Percentiles rank a stretch among this genome's conserved stretches.
Evolutionary conservation across 208 protist genomes (phyloP).

Genomic region (Wallacemonas sp.): DNA sequence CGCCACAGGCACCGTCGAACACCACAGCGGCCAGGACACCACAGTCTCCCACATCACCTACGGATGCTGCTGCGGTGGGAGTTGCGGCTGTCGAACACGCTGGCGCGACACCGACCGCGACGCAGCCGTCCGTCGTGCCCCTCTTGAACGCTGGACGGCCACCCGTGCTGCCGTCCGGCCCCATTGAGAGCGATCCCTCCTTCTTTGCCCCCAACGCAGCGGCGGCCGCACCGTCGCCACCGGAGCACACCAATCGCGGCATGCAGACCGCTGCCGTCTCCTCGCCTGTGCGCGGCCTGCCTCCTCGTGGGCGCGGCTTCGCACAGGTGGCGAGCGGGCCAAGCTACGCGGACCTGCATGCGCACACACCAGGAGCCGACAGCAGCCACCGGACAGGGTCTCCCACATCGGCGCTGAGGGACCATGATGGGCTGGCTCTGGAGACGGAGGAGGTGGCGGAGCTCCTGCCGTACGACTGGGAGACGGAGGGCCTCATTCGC

Average conservation of each 20-base stretch:
- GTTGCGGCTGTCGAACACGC: background rate
- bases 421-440: constrained; percentile 1
- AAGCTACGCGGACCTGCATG: background rate
- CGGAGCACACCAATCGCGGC: constrained; percentile 6
- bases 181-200: constrained; percentile 5
- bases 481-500: constrained; percentile 44
- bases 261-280: constrained; percentile 2
- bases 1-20: background rate
- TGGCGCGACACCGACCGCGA: background rate
- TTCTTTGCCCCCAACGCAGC: constrained; percentile 3
- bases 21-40: background rate
- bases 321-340: background rate
- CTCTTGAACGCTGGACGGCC: too few species aligned
- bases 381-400: too few species aligned
- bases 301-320: background rate
- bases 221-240: background rate
- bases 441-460: constrained; percentile 14
- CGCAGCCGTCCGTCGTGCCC: background rate
- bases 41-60: too few species aligned
- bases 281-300: background rate
- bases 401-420: too few species aligned
- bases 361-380: too few species aligned
- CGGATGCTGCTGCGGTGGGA: background rate
- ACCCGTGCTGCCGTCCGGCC: background rate
- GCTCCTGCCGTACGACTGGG: constrained; percentile 64